A percentile compares a stretch with the other conserved stretches of the same genome.
These are phyloP conservation scores for Ogataea polymorpha DNA, from an alignment of 805 yeast species.

Conservation along the genomic window DNA sequence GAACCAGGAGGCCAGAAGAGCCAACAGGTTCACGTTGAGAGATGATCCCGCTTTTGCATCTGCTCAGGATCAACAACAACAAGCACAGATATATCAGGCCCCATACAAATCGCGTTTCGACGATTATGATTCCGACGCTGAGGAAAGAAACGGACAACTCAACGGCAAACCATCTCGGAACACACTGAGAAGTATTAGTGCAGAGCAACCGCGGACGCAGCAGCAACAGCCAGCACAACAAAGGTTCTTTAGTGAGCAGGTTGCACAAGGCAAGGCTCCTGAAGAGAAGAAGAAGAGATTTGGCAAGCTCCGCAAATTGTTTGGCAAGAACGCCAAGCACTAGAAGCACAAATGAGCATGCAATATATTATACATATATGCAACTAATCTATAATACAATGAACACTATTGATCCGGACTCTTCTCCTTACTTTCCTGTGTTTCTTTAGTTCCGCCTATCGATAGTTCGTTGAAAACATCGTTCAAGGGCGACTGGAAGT, in stretches of 20 bases:
- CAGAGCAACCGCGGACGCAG: conserved; percentile 11
- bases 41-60: conserved; percentile 17
- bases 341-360: neutral
- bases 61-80: conserved; percentile 9
- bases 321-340: conserved; percentile 22
- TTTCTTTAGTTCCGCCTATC: conserved; percentile 19
- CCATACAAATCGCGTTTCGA: conserved; percentile 52
- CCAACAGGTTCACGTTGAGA: conserved; percentile 30
- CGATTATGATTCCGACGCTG: conserved; percentile 57
- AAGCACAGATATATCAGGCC: conserved; percentile 4
- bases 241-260: conserved; percentile 30
- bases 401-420: neutral
- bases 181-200: conserved; percentile 29
- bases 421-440: neutral
- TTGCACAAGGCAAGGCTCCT: conserved; percentile 5
- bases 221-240: conserved; percentile 4
- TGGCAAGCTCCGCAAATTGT: conserved; percentile 34
- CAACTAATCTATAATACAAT: conserved; percentile 1
- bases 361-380: neutral
- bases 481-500: conserved; percentile 27
- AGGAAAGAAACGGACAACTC: conserved; percentile 9
- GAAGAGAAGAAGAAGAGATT: conserved; percentile 33
- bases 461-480: conserved; percentile 25
- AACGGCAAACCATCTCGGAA: conserved; percentile 17
- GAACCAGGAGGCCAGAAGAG: conserved; percentile 29